Conservation (phyloP, 176 grass and related monocot species). For the Oryza officinalis region DNA sequence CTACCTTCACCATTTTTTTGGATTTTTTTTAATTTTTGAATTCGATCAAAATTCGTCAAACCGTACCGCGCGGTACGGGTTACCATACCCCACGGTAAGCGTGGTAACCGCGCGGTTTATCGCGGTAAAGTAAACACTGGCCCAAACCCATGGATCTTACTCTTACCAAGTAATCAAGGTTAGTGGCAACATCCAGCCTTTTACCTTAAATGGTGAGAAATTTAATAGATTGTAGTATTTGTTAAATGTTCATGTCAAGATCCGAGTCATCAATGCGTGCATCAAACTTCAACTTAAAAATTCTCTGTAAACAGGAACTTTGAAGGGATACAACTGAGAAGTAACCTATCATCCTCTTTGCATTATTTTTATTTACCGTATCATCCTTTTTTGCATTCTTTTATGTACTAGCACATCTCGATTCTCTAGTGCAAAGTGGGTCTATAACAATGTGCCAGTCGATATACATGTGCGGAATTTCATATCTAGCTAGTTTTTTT, state of each 20-base stretch:
- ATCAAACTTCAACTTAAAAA: background rate
- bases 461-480: background rate
- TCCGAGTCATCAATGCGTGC: background rate
- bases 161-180: background rate
- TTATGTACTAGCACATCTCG: background rate
- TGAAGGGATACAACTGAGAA: background rate
- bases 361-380: no score
- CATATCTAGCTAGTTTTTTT: background rate
- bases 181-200: background rate
- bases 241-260: background rate
- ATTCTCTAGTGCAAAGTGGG: background rate
- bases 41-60: no score
- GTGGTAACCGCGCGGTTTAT: no score
- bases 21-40: no score
- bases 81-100: no score
- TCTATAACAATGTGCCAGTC: background rate
- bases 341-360: background rate
- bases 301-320: background rate
- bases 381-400: no score
- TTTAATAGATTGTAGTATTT: background rate
- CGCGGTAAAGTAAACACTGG: no score
- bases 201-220: no score
- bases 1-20: no score
- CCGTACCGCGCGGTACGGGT: no score
- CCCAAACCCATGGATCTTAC: no score